A percentile compares a stretch with the other conserved stretches of the same genome.
These are phyloP conservation scores for Cryomyces minteri DNA, from an alignment of 495 filamentous ascomycete genomes.

Conservation along the genomic window DNA sequence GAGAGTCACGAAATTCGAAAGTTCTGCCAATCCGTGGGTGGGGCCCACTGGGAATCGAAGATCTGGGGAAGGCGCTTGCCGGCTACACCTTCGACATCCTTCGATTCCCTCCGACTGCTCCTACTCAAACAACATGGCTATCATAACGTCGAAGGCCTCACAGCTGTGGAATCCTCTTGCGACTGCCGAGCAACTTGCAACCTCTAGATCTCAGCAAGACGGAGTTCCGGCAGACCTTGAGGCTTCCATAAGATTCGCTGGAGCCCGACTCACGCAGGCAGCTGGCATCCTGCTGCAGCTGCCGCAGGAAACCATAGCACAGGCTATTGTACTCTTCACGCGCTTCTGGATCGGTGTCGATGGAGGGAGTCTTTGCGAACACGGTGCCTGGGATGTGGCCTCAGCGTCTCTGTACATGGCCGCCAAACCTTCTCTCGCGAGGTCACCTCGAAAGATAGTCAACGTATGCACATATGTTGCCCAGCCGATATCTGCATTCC, in stretches of 20 bases:
- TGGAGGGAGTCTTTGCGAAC: slow-evolving; percentile 39
- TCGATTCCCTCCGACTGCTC: no score
- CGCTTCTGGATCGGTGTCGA: slow-evolving; percentile 64
- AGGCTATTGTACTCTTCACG: slow-evolving; percentile 74
- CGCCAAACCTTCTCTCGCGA: slow-evolving; percentile 65
- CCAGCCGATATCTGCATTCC: no score
- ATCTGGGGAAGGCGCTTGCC: no score
- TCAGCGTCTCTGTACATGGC: slow-evolving; percentile 67
- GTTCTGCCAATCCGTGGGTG: no score
- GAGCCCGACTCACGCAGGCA: slow-evolving; percentile 65
- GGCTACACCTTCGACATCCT: no score
- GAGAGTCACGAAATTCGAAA: no score
- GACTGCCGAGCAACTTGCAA: slow-evolving; percentile 58
- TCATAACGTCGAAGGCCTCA: slow-evolving; percentile 13
- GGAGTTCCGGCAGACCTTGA: slow-evolving; percentile 64
- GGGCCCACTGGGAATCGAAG: no score
- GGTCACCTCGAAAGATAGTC: slow-evolving; percentile 56
- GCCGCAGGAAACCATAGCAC: slow-evolving; percentile 76
- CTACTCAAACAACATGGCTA: slow-evolving; percentile 2
- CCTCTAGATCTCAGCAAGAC: slow-evolving; percentile 45
- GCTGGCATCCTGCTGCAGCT: slow-evolving; percentile 73
- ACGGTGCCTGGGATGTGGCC: slow-evolving; percentile 53
- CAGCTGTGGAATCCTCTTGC: slow-evolving; percentile 70
- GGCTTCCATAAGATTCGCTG: slow-evolving; percentile 44
- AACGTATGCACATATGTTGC: slow-evolving; percentile 68